Conservation (phyloP, 2,329 filamentous ascomycete species). For the Xylaria sp. region DNA sequence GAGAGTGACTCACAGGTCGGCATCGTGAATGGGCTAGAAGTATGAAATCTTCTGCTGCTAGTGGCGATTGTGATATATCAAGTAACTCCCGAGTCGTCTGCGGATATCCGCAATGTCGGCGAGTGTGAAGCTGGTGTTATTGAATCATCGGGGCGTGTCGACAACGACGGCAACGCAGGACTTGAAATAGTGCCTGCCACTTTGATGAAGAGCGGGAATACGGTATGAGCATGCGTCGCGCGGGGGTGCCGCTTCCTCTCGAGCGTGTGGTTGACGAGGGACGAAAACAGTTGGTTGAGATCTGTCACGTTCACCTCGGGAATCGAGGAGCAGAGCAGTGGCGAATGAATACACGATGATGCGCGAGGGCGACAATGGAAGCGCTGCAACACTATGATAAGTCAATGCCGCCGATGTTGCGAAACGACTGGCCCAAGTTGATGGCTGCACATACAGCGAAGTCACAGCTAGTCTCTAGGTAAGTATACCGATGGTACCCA, state of each 20-base stretch:
- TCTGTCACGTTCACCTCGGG: not conserved
- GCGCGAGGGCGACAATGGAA: not conserved
- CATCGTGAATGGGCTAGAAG: slow-evolving; percentile 42
- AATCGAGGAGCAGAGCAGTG: not conserved
- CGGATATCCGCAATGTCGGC: slow-evolving; percentile 42
- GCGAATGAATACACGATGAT: slow-evolving; percentile 3
- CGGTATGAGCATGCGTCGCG: not conserved
- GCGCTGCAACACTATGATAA: slow-evolving; percentile 17
- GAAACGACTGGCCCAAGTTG: slow-evolving; percentile 2
- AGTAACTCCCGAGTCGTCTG: slow-evolving; percentile 49
- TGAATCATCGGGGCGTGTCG: slow-evolving; percentile 46
- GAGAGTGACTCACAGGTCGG: slow-evolving; percentile 40
- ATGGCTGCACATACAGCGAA: not conserved
- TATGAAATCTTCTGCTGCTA: not conserved
- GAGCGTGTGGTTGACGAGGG: not conserved
- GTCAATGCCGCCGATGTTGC: not conserved
- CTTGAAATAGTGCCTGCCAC: slow-evolving; percentile 28
- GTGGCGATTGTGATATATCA: slow-evolving; percentile 29
- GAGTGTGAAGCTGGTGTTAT: slow-evolving; percentile 47
- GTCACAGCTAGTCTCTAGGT: not conserved
- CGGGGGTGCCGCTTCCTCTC: not conserved
- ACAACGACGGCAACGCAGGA: not conserved
- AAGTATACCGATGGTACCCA: not conserved
- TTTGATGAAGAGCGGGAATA: slow-evolving; percentile 22
- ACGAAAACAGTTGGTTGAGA: not conserved